Conservation (phyloP, 208 protist species). For the Blastocrithidia nonstop region DNA sequence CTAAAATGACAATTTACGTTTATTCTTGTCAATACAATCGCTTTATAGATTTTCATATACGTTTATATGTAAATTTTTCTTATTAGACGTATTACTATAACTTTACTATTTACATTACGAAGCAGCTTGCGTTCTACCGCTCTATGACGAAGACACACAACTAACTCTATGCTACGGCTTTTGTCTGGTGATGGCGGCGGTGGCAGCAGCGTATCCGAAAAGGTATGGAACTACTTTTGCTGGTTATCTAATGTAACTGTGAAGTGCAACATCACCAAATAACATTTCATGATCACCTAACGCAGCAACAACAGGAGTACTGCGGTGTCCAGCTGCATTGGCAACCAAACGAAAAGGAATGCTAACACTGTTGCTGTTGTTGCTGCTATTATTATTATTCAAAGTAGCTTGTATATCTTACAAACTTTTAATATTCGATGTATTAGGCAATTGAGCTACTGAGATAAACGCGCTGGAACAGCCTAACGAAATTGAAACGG, state of each 20-base stretch:
- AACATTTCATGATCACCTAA: conserved; percentile 63
- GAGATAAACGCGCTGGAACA: conserved; percentile 56
- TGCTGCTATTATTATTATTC: not conserved
- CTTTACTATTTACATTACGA: conserved; percentile 20
- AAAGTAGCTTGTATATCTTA: no score
- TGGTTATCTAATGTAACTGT: conserved; percentile 46
- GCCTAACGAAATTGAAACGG: conserved; percentile 73
- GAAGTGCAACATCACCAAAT: conserved; percentile 62
- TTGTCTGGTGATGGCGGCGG: conserved; percentile 11
- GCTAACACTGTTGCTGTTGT: conserved; percentile 5
- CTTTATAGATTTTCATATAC: no score
- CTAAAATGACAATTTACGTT: no score
- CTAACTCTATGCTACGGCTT: conserved; percentile 7
- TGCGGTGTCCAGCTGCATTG: conserved; percentile 67
- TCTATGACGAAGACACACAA: not conserved
- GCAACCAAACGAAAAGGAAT: conserved; percentile 36
- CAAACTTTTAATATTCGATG: no score
- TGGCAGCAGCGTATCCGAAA: conserved; percentile 51
- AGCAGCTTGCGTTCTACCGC: conserved; percentile 8
- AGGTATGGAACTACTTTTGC: conserved; percentile 66
- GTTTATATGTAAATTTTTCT: no score
- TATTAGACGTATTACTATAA: no score
- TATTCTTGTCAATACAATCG: no score
- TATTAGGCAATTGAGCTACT: conserved; percentile 21
- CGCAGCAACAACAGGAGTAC: conserved; percentile 42